phyloP scores from a whole-genome alignment of 2,329 filamentous ascomycete species.

The Acrocalymma vagum region DNA sequence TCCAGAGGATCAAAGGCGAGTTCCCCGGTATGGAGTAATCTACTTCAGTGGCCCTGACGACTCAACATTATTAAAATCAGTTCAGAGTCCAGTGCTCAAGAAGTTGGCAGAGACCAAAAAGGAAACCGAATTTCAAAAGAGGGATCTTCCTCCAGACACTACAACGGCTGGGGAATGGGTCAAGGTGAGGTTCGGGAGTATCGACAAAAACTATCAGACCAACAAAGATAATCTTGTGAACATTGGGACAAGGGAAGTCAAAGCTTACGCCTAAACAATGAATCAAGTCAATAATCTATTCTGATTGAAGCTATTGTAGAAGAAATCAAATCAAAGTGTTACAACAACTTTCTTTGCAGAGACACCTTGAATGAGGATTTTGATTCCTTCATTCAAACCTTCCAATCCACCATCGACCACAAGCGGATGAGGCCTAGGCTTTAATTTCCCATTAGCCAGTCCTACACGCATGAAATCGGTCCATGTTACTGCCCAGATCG shows the following conservation, averaged over 20 bases:
- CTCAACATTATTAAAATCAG: neutral
- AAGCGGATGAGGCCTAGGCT: slow-evolving; percentile 17
- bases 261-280: slow-evolving; percentile 8
- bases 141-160: slow-evolving; percentile 11
- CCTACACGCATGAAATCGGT: slow-evolving; percentile 18
- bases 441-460: slow-evolving; percentile 13
- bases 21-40: slow-evolving; percentile 43
- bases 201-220: slow-evolving; percentile 10
- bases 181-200: slow-evolving; percentile 7
- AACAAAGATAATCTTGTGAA: slow-evolving; percentile 8
- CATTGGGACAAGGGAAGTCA: slow-evolving; percentile 1
- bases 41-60: slow-evolving; percentile 28
- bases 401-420: slow-evolving; percentile 16
- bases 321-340: too few species aligned
- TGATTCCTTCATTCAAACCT: slow-evolving; percentile 16
- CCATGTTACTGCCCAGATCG: slow-evolving; percentile 14
- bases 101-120: too few species aligned
- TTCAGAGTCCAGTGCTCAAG: neutral
- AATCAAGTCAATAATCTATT: too few species aligned
- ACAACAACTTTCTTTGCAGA: slow-evolving; percentile 25
- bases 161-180: slow-evolving; percentile 14
- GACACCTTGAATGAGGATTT: slow-evolving; percentile 18
- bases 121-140: neutral
- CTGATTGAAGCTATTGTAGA: too few species aligned
- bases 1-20: slow-evolving; percentile 56